A percentile compares a stretch with the other conserved stretches of the same genome.
Evolutionary conservation across 1,284 basidiomycete species (phyloP).

Genomic region (Ustilago esculenta): DNA sequence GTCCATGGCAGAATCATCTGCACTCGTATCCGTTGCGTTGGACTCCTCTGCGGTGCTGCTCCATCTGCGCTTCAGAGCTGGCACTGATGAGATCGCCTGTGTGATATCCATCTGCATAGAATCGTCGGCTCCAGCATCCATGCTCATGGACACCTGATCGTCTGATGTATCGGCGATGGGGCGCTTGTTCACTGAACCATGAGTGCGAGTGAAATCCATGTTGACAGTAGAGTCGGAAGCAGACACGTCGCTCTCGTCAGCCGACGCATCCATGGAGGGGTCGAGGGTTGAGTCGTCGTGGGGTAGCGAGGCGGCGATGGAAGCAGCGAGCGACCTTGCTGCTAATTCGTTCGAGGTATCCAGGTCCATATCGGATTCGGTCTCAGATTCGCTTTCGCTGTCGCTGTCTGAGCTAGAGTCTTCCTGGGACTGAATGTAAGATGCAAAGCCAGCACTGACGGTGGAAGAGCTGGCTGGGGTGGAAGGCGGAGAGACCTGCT

Average conservation of each 20-base stretch:
- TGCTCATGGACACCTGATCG: conserved; percentile 21
- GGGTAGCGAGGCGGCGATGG: conserved; percentile 39
- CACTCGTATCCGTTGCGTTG: conserved; percentile 13
- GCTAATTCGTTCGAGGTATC: conserved; percentile 36
- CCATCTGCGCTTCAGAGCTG: conserved; percentile 34
- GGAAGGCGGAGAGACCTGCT: conserved; percentile 38
- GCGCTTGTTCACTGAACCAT: conserved; percentile 41
- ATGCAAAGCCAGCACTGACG: conserved; percentile 35
- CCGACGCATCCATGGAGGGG: conserved; percentile 14
- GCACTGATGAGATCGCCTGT: conserved; percentile 22
- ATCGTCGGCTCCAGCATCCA: conserved; percentile 18
- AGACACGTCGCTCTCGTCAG: conserved; percentile 15
- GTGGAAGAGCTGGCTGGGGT: conserved; percentile 37
- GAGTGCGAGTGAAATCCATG: conserved; percentile 48
- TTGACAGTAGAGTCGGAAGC: conserved; percentile 27
- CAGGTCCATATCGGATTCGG: conserved; percentile 47
- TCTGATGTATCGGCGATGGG: conserved; percentile 18
- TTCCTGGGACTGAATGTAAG: conserved; percentile 32
- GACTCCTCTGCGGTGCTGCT: conserved; percentile 36
- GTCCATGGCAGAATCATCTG: conserved; percentile 23
- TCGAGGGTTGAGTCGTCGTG: conserved; percentile 47
- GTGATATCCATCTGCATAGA: conserved; percentile 45
- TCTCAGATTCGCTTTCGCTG: conserved; percentile 36
- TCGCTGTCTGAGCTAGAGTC: conserved; percentile 38
- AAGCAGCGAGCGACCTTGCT: conserved; percentile 37